Conservation (phyloP, 352 stramenopile genomes). For the Globisporangium solare region DNA sequence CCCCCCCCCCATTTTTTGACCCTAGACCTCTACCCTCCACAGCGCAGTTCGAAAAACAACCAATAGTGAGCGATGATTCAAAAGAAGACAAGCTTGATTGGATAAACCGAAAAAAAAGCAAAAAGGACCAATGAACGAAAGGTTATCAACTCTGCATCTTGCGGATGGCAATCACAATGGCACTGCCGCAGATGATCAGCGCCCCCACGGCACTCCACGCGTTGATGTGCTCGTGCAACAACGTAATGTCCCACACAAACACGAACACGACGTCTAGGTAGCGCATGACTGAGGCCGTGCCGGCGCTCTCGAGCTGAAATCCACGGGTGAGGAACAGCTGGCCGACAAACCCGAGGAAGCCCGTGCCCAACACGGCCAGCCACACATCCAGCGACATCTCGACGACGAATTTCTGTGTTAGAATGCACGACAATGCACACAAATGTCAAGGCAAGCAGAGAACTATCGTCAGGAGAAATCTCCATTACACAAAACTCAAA, state of each 20-base stretch:
- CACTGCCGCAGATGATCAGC: slow-evolving; percentile 24
- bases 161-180: slow-evolving; percentile 27
- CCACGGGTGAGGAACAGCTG: slow-evolving; percentile 42
- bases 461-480: no score
- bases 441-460: no score
- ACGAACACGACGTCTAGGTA: slow-evolving; percentile 40
- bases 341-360: slow-evolving; percentile 29
- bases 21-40: no score
- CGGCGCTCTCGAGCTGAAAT: slow-evolving; percentile 38
- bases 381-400: slow-evolving; percentile 14
- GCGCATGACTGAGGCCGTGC: slow-evolving; percentile 35
- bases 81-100: slow-evolving; percentile 1
- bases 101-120: no score
- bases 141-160: slow-evolving; percentile 5
- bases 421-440: no score
- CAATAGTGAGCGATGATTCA: no score
- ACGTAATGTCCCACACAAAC: slow-evolving; percentile 32
- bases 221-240: slow-evolving; percentile 31
- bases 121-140: no score
- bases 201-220: slow-evolving; percentile 31
- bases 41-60: no score
- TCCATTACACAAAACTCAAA: not conserved
- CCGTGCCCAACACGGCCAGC: slow-evolving; percentile 22
- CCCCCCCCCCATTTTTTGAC: no score
- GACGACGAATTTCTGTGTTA: slow-evolving; percentile 12